phyloP scores from a whole-genome alignment of 495 filamentous ascomycete species.

The Durotheca rogersii region DNA sequence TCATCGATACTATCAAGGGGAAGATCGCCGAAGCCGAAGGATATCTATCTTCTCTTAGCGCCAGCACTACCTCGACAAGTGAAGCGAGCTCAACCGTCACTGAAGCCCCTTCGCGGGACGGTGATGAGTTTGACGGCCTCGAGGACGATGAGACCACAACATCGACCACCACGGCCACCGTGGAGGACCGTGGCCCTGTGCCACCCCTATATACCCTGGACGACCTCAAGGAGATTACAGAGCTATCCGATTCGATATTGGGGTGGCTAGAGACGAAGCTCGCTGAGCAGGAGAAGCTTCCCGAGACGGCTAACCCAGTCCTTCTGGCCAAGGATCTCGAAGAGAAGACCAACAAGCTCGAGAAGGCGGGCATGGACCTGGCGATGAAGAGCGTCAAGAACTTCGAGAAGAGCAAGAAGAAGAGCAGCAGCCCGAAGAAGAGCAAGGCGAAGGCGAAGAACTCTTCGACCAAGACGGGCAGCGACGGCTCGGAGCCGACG shows the following conservation, averaged over 20 bases:
- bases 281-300: conserved; percentile 65
- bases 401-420: conserved; percentile 56
- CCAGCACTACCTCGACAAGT: conserved; percentile 42
- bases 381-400: conserved; percentile 69
- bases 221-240: conserved; percentile 60
- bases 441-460: conserved; percentile 46
- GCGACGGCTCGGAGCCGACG: conserved; percentile 38
- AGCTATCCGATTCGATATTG: conserved; percentile 46
- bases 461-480: conserved; percentile 44
- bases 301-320: conserved; percentile 67
- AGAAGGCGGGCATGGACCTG: conserved; percentile 66
- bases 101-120: conserved; percentile 40
- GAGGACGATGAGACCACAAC: conserved; percentile 56
- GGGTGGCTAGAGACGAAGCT: conserved; percentile 71
- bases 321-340: conserved; percentile 66
- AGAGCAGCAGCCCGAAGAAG: conserved; percentile 51
- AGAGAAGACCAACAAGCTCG: conserved; percentile 60
- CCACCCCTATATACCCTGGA: conserved; percentile 59
- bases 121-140: conserved; percentile 61
- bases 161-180: conserved; percentile 38
- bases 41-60: conserved; percentile 47
- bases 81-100: conserved; percentile 42
- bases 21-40: conserved; percentile 50
- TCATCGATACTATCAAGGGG: conserved; percentile 54
- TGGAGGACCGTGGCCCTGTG: conserved; percentile 44